Base-by-base conservation (phyloP, 2,329 filamentous ascomycete genomes). In the Bipolaris cookei region DNA sequence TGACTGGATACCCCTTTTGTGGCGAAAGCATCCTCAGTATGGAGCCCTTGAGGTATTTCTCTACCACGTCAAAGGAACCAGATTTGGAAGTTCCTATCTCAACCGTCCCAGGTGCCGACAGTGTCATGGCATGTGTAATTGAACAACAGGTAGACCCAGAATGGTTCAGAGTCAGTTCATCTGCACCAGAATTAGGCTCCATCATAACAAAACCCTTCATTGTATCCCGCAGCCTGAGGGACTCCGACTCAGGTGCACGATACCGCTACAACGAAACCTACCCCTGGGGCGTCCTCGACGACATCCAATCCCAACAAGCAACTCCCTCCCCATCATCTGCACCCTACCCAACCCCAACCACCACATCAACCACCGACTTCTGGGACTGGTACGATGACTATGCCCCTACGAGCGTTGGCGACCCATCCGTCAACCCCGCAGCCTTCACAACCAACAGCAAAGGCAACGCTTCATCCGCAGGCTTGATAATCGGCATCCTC, bases 51-150 rank as follows among this genome's bases (percentile, higher is more conserved):
- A 18, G 34, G 13, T 21, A 14, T 45, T 28, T 18, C 8, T 32
- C 6, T 6, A 7, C 25, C 7, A 45, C 10, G 1, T 4, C 6
- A 10, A 13, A 18, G 25, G 42, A 13, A 5, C 16, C 42, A 28
- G n/a, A 21, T 7, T 18, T 54, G 8, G 20, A 14, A 18, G 30
- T 49, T 13, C 52, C 52, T 7, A 16, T 50, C 3, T 23, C 32
- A 7, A 44, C 28, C 6, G 21, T 16, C 8, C 18, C 21, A 18
- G 45, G 13, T 20, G 38, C 11, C 23, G 52, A 50, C 2, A 38
- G 13, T 14, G 23, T 30, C 25, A 50, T 49, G 21, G 52, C 52
- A 28, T 54, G 52, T 39, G 20, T 28, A 4, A n/a, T 54, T 34
- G 30, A 25, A 4, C 34, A 43, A 23, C 16, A 30, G 11, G 11